Conservation (phyloP, 768 basidiomycete species). For the Butyriboletus loyo region DNA sequence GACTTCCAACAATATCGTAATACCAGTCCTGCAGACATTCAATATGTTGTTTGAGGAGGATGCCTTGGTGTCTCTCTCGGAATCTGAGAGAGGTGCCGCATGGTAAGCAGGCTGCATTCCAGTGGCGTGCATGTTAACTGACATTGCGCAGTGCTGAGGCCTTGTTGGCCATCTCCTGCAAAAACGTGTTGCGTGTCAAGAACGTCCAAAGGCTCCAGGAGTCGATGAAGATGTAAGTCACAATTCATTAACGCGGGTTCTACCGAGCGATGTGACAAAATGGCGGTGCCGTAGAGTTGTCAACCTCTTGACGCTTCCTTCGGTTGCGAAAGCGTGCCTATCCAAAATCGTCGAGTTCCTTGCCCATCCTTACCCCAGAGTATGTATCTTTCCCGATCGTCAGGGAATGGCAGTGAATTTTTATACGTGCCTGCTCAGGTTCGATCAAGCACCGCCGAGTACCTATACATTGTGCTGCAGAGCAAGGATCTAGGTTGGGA, state of each 20-base stretch:
- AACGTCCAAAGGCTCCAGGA: slow-evolving; percentile 78
- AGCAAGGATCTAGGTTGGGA: slow-evolving; percentile 63
- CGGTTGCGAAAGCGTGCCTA: slow-evolving; percentile 42
- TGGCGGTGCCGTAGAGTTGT: slow-evolving; percentile 48
- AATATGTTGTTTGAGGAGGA: slow-evolving; percentile 71
- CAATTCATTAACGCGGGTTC: slow-evolving; percentile 25
- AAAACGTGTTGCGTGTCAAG: slow-evolving; percentile 68
- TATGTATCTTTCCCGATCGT: slow-evolving; percentile 34
- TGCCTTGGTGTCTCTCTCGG: slow-evolving; percentile 47
- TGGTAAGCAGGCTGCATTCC: slow-evolving; percentile 42
- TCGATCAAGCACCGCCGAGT: slow-evolving; percentile 77
- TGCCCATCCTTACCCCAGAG: slow-evolving; percentile 76
- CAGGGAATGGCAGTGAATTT: slow-evolving; percentile 6
- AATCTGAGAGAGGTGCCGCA: slow-evolving; percentile 44
- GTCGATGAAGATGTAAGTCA: slow-evolving; percentile 77
- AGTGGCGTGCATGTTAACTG: slow-evolving; percentile 12
- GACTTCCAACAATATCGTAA: slow-evolving; percentile 64
- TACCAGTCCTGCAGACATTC: slow-evolving; percentile 81
- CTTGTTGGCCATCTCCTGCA: slow-evolving; percentile 55
- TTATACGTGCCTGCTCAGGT: slow-evolving; percentile 44
- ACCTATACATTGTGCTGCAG: slow-evolving; percentile 75
- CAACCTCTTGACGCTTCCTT: slow-evolving; percentile 55
- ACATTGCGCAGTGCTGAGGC: slow-evolving; percentile 44
- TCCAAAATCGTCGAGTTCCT: slow-evolving; percentile 59
- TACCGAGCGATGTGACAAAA: slow-evolving; percentile 11